Evolutionary conservation across 1,284 basidiomycete species (phyloP), one percentile per base, ranked within the genome.

Genomic region (Ceratobasidium sp.): DNA sequence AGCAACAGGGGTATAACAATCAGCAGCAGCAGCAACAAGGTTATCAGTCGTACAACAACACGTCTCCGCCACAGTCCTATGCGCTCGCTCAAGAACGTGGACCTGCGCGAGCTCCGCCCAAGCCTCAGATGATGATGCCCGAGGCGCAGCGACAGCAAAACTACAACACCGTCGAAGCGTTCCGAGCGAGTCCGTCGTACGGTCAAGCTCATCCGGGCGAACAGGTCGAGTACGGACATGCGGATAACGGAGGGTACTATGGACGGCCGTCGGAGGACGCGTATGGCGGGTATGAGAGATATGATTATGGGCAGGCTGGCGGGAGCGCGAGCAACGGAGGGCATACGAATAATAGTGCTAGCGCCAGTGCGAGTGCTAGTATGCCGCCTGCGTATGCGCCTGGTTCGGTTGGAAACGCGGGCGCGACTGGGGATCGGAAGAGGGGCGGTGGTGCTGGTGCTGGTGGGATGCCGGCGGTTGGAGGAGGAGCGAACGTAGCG

Each of bases 71-170:
- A 39, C 71, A 63, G 72, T 42, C 39, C 23, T 66, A 64, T 51
- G 60, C 61, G 1, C 72, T 64, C 15, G 61, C 72, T 20, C 72
- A 76, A 26, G 46, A 51, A n/a, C 26, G 28, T 51, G 60, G 46
- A 12, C 61, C 44, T 20, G 28, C 42, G 13, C 60, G 72, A 1
- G 56, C 72, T 10, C 28, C 72, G 20, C 44, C 61, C 3, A 60
- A 76, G 20, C 28, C 72, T 13, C 23, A 66, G 61, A 76, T 76
- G 72, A 76, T 76, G 72, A 76, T 76, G 60, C 72, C 72, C 49
- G 72, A 76, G 46, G 72, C 61, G 18, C 60, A 64, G 7, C 60
- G 44, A 56, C 72, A 56, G 39, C 72, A 76, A n/a, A 76, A 63
- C 26, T 76, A 64, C 72, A 76, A 76, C 61, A 76, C 46, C 12